Percentiles rank a stretch among this genome's conserved stretches.
Conservation (phyloP, 805 yeast species). For the Teunomyces gatunensis region DNA sequence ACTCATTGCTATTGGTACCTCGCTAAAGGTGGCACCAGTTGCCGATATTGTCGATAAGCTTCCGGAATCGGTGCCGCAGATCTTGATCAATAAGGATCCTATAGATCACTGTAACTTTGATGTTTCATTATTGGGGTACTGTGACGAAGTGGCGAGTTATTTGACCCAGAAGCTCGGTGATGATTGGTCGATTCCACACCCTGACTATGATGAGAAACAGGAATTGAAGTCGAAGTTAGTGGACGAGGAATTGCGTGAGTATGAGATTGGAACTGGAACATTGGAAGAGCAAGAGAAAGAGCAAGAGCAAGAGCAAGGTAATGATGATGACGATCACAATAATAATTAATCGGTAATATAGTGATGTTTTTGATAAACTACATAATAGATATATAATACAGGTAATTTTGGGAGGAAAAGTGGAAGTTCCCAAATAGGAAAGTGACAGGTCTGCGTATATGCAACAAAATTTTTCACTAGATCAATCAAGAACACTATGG, state of each 20-base stretch:
- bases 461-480: not conserved
- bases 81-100: slow-evolving; percentile 74
- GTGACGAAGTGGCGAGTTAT: slow-evolving; percentile 78
- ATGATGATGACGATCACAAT: not conserved
- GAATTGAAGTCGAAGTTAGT: slow-evolving; percentile 7
- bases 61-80: slow-evolving; percentile 74
- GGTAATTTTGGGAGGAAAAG: not conserved
- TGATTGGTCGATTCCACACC: slow-evolving; percentile 33
- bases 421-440: not conserved
- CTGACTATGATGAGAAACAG: slow-evolving; percentile 14
- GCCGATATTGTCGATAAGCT: slow-evolving; percentile 79
- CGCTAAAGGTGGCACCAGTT: slow-evolving; percentile 89
- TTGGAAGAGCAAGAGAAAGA: not conserved
- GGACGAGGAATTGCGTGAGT: slow-evolving; percentile 13
- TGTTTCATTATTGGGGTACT: slow-evolving; percentile 68
- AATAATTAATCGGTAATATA: not conserved
- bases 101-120: slow-evolving; percentile 78
- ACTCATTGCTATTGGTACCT: slow-evolving; percentile 83
- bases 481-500: not conserved
- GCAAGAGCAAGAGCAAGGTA: not conserved
- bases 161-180: slow-evolving; percentile 32
- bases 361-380: not conserved
- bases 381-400: not conserved
- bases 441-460: not conserved
- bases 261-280: slow-evolving; percentile 6